Base-by-base conservation (phyloP, 1,139 yeast genomes). In the Zygosaccharomyces sapae region DNA sequence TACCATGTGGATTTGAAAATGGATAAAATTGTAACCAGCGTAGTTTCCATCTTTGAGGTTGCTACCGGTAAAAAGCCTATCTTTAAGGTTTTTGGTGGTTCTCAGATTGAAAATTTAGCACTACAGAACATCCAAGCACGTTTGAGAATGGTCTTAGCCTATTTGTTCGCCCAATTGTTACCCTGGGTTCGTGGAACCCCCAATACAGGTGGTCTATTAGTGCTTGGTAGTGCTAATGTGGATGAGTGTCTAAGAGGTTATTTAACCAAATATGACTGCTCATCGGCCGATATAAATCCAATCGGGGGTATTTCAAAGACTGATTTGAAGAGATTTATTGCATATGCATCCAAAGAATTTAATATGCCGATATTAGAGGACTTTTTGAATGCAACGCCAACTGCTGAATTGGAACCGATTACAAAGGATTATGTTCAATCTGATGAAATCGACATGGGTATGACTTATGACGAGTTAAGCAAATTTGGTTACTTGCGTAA, bases 381-480 rank as follows among this genome's bases (percentile, higher is more conserved):
- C 5, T 92, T 94, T 64, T 71, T 92, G 43, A 79, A 79, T 52
- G 98, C 98, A 0, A 84, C 92, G 0, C 99, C 99, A 33, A 92
- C 98, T 0, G 99, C 99, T 0, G 99, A 92, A 66, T 76, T 92
- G 47, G 99, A 92, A 63, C 99, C 99, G 39, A 90, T 88, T 47
- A 90, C 98, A 0, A 81, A 85, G 55, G 76, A 81, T 51, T 90
- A 92, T 60, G 95, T 89, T 10, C 99, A 92, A 68, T 86, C 95
- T 40, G 99, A 92, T 66, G 99, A 92, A 66, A 82, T 80, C 6
- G 99, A 92, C 65, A 92, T 92, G 98, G 99, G 99, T 1, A 85
- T 94, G 85, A 86, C 96, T 0, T 92, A 92, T 62, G 96, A 89
- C 54, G 98, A 92, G 64, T 76, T 92, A 49, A 84, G 96, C 29